Evolutionary conservation across 495 filamentous ascomycete genomes (phyloP), one percentile per base, ranked within the genome.

Genomic region (Parmelia sp.): DNA sequence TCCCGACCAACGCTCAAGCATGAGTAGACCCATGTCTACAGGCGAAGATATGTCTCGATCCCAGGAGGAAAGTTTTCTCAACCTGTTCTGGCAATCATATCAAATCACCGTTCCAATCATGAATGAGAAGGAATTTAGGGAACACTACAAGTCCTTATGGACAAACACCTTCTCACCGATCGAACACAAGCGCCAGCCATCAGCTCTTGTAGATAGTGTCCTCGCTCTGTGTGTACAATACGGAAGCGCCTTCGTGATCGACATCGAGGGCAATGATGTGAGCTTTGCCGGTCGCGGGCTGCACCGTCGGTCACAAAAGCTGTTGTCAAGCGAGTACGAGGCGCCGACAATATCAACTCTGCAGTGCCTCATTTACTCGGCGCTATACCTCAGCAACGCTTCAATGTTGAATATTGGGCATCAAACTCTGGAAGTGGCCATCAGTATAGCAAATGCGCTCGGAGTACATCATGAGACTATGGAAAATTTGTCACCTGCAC

Each of bases 401-500:
- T 56, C 53, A 56, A 56, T 56, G 53, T 56, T 56, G 23, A 15
- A 56, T 56, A 56, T 56, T 27, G 53, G 17, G 53, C 53, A 56
- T 27, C 53, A 33, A 27, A 31, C 21, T 33, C 21, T 56, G 53
- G 53, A 27, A 56, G 25, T 56, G 14, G 53, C 53, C 33, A 33
- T 56, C 53, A 15, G 53, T 56, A 56, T 56, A 56, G 53, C 53
- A 56, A 27, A 31, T 9, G 21, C 53, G 53, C 53, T 56, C 23
- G 25, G 53, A 33, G 53, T 56, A 56, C 53, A 56, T 56, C 53
- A 23, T 33, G 53, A 56, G 53, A 27, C 53, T 56, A 56, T 56
- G 25, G 53, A 29, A 33, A 23, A 56, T 33, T 56, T 33, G 33
- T 56, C 53, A 56, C 27, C 53, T 27, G 53, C 53, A 56, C 53